A percentile compares a stretch with the other conserved stretches of the same genome.
These are phyloP conservation scores for Cladosporium austrohemisphaericum DNA, from an alignment of 2,329 filamentous ascomycete genomes.

Conservation along the genomic window DNA sequence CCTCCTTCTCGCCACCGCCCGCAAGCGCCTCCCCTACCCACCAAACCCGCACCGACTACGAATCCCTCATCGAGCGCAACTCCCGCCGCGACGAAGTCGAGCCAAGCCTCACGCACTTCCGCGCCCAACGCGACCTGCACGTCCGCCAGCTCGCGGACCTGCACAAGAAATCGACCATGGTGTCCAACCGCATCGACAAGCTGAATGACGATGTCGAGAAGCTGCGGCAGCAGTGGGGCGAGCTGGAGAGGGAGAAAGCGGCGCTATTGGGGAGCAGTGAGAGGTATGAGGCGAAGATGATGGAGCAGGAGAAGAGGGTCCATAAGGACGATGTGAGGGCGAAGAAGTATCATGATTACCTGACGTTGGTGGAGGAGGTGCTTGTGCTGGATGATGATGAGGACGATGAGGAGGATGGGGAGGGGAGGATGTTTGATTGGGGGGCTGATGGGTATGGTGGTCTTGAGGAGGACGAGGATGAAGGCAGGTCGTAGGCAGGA, in stretches of 20 bases:
- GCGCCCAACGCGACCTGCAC: conserved; percentile 2
- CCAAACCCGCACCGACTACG: not conserved
- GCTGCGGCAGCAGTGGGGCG: conserved; percentile 5
- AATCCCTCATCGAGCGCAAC: not conserved
- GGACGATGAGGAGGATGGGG: conserved; percentile 1
- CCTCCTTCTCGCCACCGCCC: not conserved
- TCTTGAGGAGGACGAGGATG: not conserved
- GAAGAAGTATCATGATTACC: not conserved
- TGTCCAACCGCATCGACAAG: conserved; percentile 4
- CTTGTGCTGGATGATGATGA: conserved; percentile 1
- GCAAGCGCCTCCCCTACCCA: not conserved
- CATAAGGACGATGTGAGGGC: not conserved
- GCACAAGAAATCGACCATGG: not conserved
- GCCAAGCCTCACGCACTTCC: not conserved
- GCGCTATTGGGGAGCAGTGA: not conserved
- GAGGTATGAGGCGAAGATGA: not conserved
- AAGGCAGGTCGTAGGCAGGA: too few relatives aligned
- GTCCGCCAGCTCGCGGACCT: not conserved
- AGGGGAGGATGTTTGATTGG: not conserved
- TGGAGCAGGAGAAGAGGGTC: not conserved
- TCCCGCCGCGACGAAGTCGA: not conserved
- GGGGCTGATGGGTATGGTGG: not conserved
- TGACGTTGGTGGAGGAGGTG: not conserved
- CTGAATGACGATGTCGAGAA: not conserved
- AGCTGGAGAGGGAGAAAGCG: conserved; percentile 6